phyloP scores from a whole-genome alignment of 495 filamentous ascomycete species.

The Podospora bellae-mahoneyi region DNA sequence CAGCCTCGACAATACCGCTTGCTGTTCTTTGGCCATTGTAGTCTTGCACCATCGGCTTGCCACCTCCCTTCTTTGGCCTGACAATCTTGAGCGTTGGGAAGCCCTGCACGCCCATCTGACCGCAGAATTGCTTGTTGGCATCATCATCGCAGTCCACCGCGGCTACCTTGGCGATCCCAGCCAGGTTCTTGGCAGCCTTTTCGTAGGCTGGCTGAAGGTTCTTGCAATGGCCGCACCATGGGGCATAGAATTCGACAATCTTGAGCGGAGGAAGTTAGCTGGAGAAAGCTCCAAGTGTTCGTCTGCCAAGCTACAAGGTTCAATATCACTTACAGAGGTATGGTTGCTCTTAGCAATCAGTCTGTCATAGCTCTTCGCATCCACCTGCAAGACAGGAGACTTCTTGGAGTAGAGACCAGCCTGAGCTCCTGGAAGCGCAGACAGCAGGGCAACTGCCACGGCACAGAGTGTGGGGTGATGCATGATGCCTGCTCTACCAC shows the following conservation, averaged over 20 bases:
- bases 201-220: constrained; percentile 95
- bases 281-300: background rate
- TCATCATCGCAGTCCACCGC: constrained; percentile 97
- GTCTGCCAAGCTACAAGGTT: background rate
- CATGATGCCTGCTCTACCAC: constrained; percentile 30
- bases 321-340: constrained; percentile 66
- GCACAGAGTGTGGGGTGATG: constrained; percentile 46
- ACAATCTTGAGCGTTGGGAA: constrained; percentile 97
- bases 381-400: constrained; percentile 82
- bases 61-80: constrained; percentile 68
- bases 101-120: constrained; percentile 83
- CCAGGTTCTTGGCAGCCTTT: constrained; percentile 83
- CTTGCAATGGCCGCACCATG: constrained; percentile 95
- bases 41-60: constrained; percentile 84
- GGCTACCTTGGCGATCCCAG: constrained; percentile 88
- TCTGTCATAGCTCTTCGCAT: constrained; percentile 77
- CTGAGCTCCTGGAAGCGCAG: constrained; percentile 56
- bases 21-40: constrained; percentile 81
- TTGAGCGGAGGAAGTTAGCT: constrained; percentile 18
- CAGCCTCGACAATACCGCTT: constrained; percentile 81
- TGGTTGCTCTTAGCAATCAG: constrained; percentile 87
- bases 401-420: constrained; percentile 80
- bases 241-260: constrained; percentile 82
- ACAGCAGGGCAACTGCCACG: constrained; percentile 46
- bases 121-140: constrained; percentile 84